Conservation (phyloP, 495 filamentous ascomycete species). For the Lasiosphaeris hirsuta region DNA sequence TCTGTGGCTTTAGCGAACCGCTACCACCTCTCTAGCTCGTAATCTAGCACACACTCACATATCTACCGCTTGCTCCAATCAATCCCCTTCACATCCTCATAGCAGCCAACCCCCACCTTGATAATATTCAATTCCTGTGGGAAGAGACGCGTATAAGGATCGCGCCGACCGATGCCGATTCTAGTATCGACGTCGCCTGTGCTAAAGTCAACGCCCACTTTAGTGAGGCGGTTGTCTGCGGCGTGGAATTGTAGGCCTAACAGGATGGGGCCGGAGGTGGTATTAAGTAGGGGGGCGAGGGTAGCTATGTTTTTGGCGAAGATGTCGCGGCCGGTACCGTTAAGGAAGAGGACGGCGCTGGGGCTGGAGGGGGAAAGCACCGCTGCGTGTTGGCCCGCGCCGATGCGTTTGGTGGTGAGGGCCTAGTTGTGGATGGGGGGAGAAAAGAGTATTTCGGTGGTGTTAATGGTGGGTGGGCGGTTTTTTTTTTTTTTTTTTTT, state of each 20-base stretch:
- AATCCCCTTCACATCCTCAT: background rate
- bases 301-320: background rate
- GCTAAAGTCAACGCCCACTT: background rate
- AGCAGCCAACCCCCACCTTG: background rate
- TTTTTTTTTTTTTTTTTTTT: too few species aligned
- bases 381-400: background rate
- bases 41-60: too few species aligned
- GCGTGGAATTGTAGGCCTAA: too few species aligned
- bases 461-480: too few species aligned
- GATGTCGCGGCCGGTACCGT: background rate
- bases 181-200: background rate
- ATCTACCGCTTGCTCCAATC: slow-evolving; percentile 1
- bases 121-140: background rate
- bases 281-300: background rate
- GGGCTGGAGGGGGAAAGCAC: background rate
- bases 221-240: too few species aligned
- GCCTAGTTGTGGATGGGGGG: background rate
- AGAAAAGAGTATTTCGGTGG: too few species aligned
- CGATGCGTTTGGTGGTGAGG: background rate
- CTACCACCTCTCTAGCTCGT: too few species aligned
- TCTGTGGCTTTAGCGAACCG: too few species aligned
- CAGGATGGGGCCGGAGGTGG: too few species aligned
- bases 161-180: background rate
- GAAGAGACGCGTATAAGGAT: too few species aligned
- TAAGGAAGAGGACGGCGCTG: background rate